Conservation (phyloP, 2,329 filamentous ascomycete species). For the Pyrenochaeta sp. region DNA sequence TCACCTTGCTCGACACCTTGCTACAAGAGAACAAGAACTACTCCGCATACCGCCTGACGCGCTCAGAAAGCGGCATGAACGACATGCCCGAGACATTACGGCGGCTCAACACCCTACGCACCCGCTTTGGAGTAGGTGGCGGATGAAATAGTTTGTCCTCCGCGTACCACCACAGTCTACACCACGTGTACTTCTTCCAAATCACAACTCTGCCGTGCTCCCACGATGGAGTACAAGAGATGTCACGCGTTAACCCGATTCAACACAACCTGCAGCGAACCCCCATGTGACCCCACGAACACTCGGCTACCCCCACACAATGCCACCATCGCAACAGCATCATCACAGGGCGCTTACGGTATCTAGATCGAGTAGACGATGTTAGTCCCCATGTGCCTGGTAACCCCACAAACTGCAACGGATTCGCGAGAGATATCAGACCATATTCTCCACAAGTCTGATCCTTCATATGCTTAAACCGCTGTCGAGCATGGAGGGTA, state of each 20-base stretch:
- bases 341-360: not conserved
- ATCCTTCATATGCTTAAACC: constrained; percentile 3
- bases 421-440: not conserved
- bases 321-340: not conserved
- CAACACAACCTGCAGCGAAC: constrained; percentile 10
- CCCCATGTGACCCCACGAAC: not conserved
- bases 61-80: constrained; percentile 33
- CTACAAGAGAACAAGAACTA: constrained; percentile 53
- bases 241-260: constrained; percentile 7
- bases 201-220: constrained; percentile 10
- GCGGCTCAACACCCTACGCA: constrained; percentile 44
- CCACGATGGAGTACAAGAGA: not conserved
- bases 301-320: constrained; percentile 18
- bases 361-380: not conserved
- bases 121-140: constrained; percentile 44
- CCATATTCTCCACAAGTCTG: not conserved
- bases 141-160: constrained; percentile 29
- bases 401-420: not conserved
- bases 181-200: constrained; percentile 6
- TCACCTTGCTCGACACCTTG: constrained; percentile 53
- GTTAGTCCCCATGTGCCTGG: not conserved
- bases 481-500: constrained; percentile 5
- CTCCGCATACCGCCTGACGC: constrained; percentile 42
- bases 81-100: constrained; percentile 45
- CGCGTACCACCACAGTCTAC: constrained; percentile 10